phyloP scores from a whole-genome alignment of 2,329 filamentous ascomycete species.

The Rutstroemia sp. region DNA sequence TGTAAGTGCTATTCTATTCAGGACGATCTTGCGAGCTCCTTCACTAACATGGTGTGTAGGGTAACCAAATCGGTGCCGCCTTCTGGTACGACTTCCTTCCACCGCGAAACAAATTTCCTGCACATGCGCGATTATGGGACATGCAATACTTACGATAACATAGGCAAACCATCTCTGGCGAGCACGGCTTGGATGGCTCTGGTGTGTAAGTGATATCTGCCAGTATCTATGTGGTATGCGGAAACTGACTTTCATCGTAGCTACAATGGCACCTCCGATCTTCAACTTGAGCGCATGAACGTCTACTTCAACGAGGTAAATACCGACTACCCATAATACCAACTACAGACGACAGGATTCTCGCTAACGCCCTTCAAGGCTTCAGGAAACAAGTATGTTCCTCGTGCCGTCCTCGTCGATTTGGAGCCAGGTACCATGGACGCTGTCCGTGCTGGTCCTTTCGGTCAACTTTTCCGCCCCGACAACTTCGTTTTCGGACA shows the following conservation, averaged over 20 bases:
- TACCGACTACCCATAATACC: background rate
- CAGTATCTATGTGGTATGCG: background rate
- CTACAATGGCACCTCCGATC: constrained; percentile 96
- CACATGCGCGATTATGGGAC: constrained; percentile 26
- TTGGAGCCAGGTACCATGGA: constrained; percentile 99
- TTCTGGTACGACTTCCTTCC: constrained; percentile 66
- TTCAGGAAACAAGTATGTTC: constrained; percentile 97
- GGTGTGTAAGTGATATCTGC: constrained; percentile 65
- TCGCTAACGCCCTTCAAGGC: constrained; percentile 49
- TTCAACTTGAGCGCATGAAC: constrained; percentile 99
- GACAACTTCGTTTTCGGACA: constrained; percentile 99
- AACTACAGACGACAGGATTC: background rate
- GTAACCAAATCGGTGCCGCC: constrained; percentile 99
- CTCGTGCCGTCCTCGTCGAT: constrained; percentile 98
- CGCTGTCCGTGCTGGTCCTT: constrained; percentile 94
- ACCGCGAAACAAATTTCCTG: constrained; percentile 13
- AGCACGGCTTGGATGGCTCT: constrained; percentile 95
- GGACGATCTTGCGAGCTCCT: constrained; percentile 4
- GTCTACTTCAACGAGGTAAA: constrained; percentile 94
- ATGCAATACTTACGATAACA: constrained; percentile 33
- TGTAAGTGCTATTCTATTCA: constrained; percentile 50
- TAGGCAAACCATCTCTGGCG: constrained; percentile 76
- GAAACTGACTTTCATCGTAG: constrained; percentile 39
- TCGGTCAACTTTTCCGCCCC: constrained; percentile 98
- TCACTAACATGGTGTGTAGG: constrained; percentile 46